Base-by-base conservation (phyloP, 768 basidiomycete species). In the Agrocybe pediades region DNA sequence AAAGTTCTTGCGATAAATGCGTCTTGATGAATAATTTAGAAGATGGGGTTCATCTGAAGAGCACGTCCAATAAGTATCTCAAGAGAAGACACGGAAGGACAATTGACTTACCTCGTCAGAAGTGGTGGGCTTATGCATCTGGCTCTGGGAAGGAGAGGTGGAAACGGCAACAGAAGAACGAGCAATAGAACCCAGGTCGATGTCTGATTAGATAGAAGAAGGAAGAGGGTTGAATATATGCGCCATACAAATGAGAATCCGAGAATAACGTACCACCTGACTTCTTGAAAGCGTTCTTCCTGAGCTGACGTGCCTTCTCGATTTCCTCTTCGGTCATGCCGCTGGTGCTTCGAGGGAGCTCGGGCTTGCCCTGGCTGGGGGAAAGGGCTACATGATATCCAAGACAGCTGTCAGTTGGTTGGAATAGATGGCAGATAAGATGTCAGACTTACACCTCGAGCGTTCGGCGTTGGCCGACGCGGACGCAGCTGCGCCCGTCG, bases 211-310 rank as follows among this genome's bases (percentile, higher is more conserved):
- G 41, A 21, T 33, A 41, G 44, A 47, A 40, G 36, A 44, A 43
- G 17, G 42, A 20, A 24, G 36, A 23, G 9, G n/a, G 20, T 26
- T 3, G 44, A 27, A 25, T 46, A 6, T n/a, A 5, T 15, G 41
- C 19, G 19, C 16, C 27, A 15, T 30, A 50, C 30, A 7, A 26
- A 55, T 16, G 15, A 16, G 24, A 23, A 26, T 21, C 26, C 55
- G 47, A 47, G 27, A 53, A 42, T 39, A 2, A 65, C 75, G 51
- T 54, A 84, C 85, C 78, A 55, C 77, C 77, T 47, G 72, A 71
- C 75, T 88, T 90, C 76, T 88, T 89, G 65, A 92, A 71, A 11
- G 82, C 87, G 56, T 83, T 82, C 79, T 83, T 88, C 73, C 92
- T 82, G 72, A 90, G 81, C 59, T 87, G 72, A 55, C 67, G 72